Percentiles rank a stretch among this genome's conserved stretches.
These are phyloP conservation scores for Ambrosiella cleistominuta DNA, from an alignment of 2,329 filamentous ascomycete species.

Conservation along the genomic window DNA sequence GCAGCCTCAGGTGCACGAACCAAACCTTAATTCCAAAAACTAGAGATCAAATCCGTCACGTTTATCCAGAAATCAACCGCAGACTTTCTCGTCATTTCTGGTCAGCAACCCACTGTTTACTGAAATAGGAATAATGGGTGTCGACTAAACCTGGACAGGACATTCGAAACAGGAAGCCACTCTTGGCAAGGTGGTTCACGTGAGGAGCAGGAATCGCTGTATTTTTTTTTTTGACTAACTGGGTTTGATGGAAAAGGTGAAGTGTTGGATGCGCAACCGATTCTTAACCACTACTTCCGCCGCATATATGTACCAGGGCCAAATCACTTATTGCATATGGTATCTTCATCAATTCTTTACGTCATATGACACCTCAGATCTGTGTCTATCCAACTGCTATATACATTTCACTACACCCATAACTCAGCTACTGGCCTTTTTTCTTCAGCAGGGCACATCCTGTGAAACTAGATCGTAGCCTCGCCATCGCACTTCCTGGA, in stretches of 20 bases:
- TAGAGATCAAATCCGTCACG: neutral
- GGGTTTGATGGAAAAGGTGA: neutral
- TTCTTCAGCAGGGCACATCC: neutral
- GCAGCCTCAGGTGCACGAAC: constrained; percentile 3
- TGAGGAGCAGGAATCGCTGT: constrained; percentile 6
- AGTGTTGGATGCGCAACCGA: neutral
- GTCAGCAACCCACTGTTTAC: too few species aligned
- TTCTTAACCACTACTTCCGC: neutral
- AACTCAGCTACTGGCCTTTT: neutral
- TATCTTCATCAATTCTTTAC: too few species aligned
- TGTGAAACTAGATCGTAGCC: neutral
- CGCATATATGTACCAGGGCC: too few species aligned
- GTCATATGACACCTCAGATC: too few species aligned
- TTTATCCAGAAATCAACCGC: too few species aligned
- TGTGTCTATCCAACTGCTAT: too few species aligned
- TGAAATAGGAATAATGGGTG: too few species aligned
- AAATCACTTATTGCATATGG: too few species aligned
- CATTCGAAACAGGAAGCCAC: too few species aligned
- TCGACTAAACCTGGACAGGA: too few species aligned
- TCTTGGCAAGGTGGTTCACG: constrained; percentile 3
- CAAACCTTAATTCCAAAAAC: constrained; percentile 7
- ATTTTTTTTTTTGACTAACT: neutral
- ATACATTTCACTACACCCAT: too few species aligned
- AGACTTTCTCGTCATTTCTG: too few species aligned
- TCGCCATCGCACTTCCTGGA: neutral